Percentiles rank a stretch among this genome's conserved stretches.
phyloP scores from a whole-genome alignment of 108 stramenopile genomes.

The Skeletonema costatum region DNA sequence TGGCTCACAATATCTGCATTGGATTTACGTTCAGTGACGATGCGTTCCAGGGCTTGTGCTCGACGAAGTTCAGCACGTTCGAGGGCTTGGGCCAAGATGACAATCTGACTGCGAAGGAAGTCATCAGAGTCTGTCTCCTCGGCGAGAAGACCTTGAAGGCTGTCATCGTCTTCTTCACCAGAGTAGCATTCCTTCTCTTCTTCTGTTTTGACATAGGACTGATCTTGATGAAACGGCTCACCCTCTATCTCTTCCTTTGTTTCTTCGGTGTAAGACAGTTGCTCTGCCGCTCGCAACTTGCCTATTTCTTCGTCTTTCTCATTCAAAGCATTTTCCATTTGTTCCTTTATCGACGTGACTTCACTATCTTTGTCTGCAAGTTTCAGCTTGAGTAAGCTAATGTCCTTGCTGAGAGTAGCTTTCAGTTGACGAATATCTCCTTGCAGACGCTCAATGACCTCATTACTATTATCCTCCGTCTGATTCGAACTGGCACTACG shows the following conservation, averaged over 20 bases:
- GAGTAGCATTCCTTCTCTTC: constrained; percentile 41
- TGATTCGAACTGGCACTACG: not conserved
- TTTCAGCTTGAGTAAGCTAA: constrained; percentile 35
- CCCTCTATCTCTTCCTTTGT: constrained; percentile 13
- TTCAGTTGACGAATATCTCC: constrained; percentile 19
- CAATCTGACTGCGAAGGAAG: constrained; percentile 57
- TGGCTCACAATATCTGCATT: constrained; percentile 69
- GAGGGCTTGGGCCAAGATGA: constrained; percentile 69
- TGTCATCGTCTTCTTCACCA: constrained; percentile 25
- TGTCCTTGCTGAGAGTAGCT: constrained; percentile 29
- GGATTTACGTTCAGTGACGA: constrained; percentile 59
- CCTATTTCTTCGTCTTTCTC: constrained; percentile 44
- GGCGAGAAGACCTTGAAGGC: constrained; percentile 40
- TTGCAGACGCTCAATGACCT: constrained; percentile 17
- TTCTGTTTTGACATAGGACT: not conserved
- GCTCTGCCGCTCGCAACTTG: constrained; percentile 30
- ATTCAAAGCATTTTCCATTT: constrained; percentile 35
- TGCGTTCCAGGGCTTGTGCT: constrained; percentile 71
- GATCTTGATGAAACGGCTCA: constrained; percentile 16
- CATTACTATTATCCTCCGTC: not conserved
- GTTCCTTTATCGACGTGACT: constrained; percentile 15
- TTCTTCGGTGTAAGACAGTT: not conserved
- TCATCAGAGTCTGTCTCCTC: constrained; percentile 48
- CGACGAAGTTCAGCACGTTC: constrained; percentile 66
- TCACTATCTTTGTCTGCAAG: constrained; percentile 46